Percentiles rank a stretch among this genome's conserved stretches.
These are phyloP conservation scores for Aaosphaeria pasadenensis DNA, from an alignment of 2,329 filamentous ascomycete species.

Conservation along the genomic window DNA sequence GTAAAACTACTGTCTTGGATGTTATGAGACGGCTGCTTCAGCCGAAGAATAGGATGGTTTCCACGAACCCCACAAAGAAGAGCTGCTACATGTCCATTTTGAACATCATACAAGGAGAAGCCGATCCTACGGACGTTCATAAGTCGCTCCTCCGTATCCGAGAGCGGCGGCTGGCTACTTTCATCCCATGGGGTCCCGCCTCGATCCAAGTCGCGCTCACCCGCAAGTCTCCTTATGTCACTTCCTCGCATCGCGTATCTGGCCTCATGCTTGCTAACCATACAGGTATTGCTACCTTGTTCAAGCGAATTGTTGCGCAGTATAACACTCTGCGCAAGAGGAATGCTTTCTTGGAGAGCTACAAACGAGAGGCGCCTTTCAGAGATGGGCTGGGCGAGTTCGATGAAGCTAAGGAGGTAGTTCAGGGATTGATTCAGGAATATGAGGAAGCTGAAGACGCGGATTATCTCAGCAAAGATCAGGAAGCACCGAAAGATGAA, in stretches of 20 bases:
- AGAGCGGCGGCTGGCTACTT: slow-evolving; percentile 88
- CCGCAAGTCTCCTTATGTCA: slow-evolving; percentile 93
- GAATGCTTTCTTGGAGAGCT: slow-evolving; percentile 93
- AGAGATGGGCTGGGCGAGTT: slow-evolving; percentile 90
- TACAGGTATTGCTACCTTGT: slow-evolving; percentile 93
- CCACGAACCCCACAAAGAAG: slow-evolving; percentile 89
- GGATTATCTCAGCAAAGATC: slow-evolving; percentile 80
- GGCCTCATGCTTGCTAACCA: slow-evolving; percentile 98
- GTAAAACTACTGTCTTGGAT: slow-evolving; percentile 95
- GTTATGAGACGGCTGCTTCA: slow-evolving; percentile 95
- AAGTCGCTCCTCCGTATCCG: slow-evolving; percentile 96
- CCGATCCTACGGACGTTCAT: slow-evolving; percentile 95
- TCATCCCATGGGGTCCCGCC: slow-evolving; percentile 97
- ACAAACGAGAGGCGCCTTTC: slow-evolving; percentile 95
- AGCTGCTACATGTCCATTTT: slow-evolving; percentile 99
- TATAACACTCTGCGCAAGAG: slow-evolving; percentile 94
- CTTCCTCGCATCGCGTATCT: slow-evolving; percentile 89
- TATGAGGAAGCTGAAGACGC: slow-evolving; percentile 93
- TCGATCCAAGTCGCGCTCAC: slow-evolving; percentile 97
- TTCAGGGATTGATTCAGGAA: slow-evolving; percentile 85
- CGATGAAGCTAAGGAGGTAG: slow-evolving; percentile 89
- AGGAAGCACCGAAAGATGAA: slow-evolving; percentile 43
- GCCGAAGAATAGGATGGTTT: slow-evolving; percentile 99
- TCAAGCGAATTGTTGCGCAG: slow-evolving; percentile 88
- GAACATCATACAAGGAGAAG: slow-evolving; percentile 98